Evolutionary conservation across 495 filamentous ascomycete species (phyloP).

Genomic region (Viridothelium virens): DNA sequence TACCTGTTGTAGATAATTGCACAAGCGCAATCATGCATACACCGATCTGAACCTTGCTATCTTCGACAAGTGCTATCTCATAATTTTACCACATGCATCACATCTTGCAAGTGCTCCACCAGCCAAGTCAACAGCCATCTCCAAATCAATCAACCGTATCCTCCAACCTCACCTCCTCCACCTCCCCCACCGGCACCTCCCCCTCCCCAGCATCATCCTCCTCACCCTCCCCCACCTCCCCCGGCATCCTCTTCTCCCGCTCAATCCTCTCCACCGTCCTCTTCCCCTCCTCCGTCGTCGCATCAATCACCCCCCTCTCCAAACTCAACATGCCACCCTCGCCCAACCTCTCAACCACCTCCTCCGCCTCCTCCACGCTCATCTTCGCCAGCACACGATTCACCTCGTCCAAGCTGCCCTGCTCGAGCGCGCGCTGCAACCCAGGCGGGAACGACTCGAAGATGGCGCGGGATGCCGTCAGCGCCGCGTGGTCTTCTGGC

Average conservation of each 20-base stretch:
- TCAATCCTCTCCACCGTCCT: conserved; percentile 72
- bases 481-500: conserved; percentile 41
- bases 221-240: conserved; percentile 28
- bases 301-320: conserved; percentile 89
- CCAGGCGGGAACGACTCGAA: conserved; percentile 79
- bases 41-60: too few species aligned
- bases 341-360: conserved; percentile 69
- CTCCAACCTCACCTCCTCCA: conserved; percentile 15
- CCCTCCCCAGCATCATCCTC: conserved; percentile 32
- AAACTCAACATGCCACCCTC: conserved; percentile 87
- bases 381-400: conserved; percentile 94
- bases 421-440: conserved; percentile 71
- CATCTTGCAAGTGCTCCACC: neutral
- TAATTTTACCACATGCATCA: neutral
- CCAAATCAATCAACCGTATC: conserved; percentile 5
- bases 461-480: conserved; percentile 50
- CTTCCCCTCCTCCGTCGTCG: conserved; percentile 85
- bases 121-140: neutral
- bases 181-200: conserved; percentile 12
- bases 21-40: too few species aligned
- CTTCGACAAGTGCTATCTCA: too few species aligned
- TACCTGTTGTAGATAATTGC: too few species aligned
- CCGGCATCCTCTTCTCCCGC: conserved; percentile 43
- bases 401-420: conserved; percentile 81
- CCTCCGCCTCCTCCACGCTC: conserved; percentile 88